Base-by-base conservation (phyloP, 352 stramenopile species). In the Phytophthora quininea region DNA sequence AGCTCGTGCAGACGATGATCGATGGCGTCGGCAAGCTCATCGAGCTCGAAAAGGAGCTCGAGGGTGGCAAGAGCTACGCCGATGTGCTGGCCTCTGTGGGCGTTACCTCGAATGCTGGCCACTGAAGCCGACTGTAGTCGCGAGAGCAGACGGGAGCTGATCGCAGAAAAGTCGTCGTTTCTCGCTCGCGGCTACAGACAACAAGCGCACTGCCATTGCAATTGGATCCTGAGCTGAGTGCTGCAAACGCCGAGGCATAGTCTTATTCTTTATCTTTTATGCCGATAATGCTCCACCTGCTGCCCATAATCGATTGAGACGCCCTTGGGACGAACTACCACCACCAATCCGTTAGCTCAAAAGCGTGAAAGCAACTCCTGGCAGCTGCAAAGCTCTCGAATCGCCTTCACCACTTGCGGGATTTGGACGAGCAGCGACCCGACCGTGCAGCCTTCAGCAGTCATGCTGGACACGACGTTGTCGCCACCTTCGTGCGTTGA, bases 1-100 rank as follows among this genome's bases (percentile, higher is more conserved):
- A 98, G 69, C 82, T 98, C 27, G 96, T 98, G 58, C 96, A 98
- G 82, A 91, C 94, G 29, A 98, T 98, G 93, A 98, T 98, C 55
- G 90, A 98, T 65, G 95, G 95, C 30, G 88, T 98, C 2, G 80
- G 87, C 2, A 88, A 91, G 60, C 79, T 98, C 62, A 97, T 98
- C 64, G 82, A 95, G 49, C 73, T 98, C 19, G 95, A 98, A 71
- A 95, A 97, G 70, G 84, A 89, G 59, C 77, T 98, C 47, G 78
- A 87, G 29, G 80, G 27, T 2, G 80, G 76, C 52, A 90, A 88
- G 66, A 86, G 69, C 69, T 89, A 89, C 53, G 82, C 68, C 24
- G 82, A 89, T 31, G 79, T 90, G 48, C 69, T 90, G 40, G 77
- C 73, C 11, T 80, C 79, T 12, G 79, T 84, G 37, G 82, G 82